These are phyloP conservation scores for Hypoxylon sp. DNA, from an alignment of 2,329 filamentous ascomycete genomes.

Conservation along the genomic window DNA sequence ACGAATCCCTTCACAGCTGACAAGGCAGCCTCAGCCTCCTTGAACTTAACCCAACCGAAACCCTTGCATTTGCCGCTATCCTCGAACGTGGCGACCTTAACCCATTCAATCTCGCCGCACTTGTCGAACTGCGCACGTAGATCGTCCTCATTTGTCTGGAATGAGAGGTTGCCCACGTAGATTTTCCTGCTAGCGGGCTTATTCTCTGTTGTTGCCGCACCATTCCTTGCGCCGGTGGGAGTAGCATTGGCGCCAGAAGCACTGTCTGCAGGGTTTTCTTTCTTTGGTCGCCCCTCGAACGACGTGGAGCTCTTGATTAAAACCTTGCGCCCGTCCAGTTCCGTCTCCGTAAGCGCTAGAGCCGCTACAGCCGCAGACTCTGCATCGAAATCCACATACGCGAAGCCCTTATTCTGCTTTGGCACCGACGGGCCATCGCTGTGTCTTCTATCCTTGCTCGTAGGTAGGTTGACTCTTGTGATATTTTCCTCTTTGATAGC, in stretches of 20 bases:
- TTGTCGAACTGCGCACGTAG: conserved; percentile 84
- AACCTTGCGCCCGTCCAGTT: conserved; percentile 81
- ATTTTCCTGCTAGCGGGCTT: conserved; percentile 78
- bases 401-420: conserved; percentile 89
- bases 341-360: conserved; percentile 86
- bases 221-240: conserved; percentile 49
- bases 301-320: conserved; percentile 94
- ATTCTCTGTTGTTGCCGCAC: conserved; percentile 53
- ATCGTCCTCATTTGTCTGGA: conserved; percentile 85
- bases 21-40: conserved; percentile 80
- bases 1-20: conserved; percentile 86
- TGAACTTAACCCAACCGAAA: conserved; percentile 95
- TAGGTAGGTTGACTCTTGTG: conserved; percentile 86
- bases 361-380: conserved; percentile 80
- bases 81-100: conserved; percentile 94
- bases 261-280: conserved; percentile 60
- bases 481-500: conserved; percentile 78
- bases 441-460: conserved; percentile 61
- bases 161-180: conserved; percentile 92
- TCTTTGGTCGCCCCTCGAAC: conserved; percentile 89
- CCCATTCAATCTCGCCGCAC: conserved; percentile 85
- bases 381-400: conserved; percentile 91
- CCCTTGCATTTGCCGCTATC: conserved; percentile 98
- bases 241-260: conserved; percentile 50
- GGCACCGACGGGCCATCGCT: conserved; percentile 37